phyloP scores from a whole-genome alignment of 1,284 basidiomycete species.

The Papiliotrema fonsecae region DNA sequence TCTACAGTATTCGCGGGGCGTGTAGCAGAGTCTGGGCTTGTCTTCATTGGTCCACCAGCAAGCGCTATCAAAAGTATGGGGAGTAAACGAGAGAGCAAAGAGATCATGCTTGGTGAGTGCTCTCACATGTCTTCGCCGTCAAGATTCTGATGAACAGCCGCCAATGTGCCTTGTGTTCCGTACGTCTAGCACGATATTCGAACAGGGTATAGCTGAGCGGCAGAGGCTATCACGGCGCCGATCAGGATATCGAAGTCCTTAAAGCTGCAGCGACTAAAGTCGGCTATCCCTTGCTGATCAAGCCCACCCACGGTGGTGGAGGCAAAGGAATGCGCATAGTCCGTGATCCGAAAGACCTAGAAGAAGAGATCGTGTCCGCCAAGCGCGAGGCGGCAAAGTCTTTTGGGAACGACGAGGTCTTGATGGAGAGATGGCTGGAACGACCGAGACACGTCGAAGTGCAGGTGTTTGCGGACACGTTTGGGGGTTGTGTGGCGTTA shows the following conservation, averaged over 20 bases:
- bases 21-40: conserved; percentile 54
- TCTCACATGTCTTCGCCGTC: not conserved
- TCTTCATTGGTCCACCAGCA: conserved; percentile 60
- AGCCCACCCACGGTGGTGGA: conserved; percentile 67
- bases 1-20: conserved; percentile 54
- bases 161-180: conserved; percentile 88
- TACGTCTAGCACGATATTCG: conserved; percentile 59
- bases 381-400: conserved; percentile 79
- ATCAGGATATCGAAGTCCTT: conserved; percentile 55
- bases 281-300: conserved; percentile 62
- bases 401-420: conserved; percentile 78
- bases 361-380: conserved; percentile 72
- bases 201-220: no score
- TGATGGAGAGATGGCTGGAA: conserved; percentile 81
- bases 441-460: conserved; percentile 82
- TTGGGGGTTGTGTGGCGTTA: conserved; percentile 73
- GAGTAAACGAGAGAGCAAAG: conserved; percentile 63
- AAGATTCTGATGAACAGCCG: conserved; percentile 51
- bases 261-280: conserved; percentile 49
- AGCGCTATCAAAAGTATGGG: conserved; percentile 61
- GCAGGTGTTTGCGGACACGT: conserved; percentile 77
- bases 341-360: conserved; percentile 50
- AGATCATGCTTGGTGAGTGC: conserved; percentile 70
- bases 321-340: conserved; percentile 69
- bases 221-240: conserved; percentile 54